Evolutionary conservation across 192 early-diverging fungal species (phyloP), one percentile per base, ranked within the genome.

Genomic region (Coemansia sp.): DNA sequence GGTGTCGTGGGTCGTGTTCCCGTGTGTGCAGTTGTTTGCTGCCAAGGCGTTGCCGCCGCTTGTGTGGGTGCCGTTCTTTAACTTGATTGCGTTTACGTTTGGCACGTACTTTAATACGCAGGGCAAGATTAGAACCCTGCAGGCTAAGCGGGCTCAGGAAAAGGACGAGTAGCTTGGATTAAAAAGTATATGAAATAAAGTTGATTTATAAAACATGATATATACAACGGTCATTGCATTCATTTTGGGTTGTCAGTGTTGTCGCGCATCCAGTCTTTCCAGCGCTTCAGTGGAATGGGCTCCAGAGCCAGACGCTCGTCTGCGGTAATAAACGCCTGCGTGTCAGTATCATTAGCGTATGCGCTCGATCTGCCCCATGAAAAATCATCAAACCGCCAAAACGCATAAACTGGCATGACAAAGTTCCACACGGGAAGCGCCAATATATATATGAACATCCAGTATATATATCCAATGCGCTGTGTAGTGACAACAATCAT

Each of bases 351-450:
- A 21, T 17, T 21, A 9, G 8, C 23, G 7, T 23, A 22, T 3
- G 10, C 11, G 51, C 51, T 17, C 0, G 51, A 24, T 1, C 51
- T 85, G 54, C 91, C 92, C 91, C 92, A 94, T 5, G 89, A 91
- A 49, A 96, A 96, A 60, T 96, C 94, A 69, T 94, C 92, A 70
- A 95, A 95, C 66, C 93, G 90, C 93, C 94, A 95, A 82, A 89
- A 96, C 9, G 94, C 91, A 64, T 98, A 98, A 0, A 92, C 62
- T 1, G 96, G 96, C 60, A 98, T 76, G n/a, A 96, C 71, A 61
- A 98, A 91, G 80, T 98, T 96, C 96, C 96, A 98, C 41, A 98
- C 72, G 11, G 96, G 96, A 23, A 98, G 81, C 1, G 94, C 91
- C 19, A 85, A 57, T 10, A 92, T 72, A 56, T 90, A 89, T 6